Evolutionary conservation across 345 rosid species (phyloP), one percentile per base, ranked within the genome.

Genomic region (Bruguiera gymnorhiza): DNA sequence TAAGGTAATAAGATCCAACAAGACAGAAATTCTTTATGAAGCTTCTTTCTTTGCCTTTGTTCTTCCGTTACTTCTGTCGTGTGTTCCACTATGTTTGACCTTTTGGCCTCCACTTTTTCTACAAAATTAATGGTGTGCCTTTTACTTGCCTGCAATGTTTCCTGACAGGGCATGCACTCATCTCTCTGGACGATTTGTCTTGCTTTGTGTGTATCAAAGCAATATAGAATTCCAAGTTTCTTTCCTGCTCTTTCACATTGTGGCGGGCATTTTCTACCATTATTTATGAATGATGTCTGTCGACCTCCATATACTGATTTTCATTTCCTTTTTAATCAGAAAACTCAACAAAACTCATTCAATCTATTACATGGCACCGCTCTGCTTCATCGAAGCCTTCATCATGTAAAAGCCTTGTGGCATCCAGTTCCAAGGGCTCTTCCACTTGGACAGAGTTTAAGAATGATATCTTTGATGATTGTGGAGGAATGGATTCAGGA

Each of bases 401-500:
- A 13, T 82, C 89, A 1, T 85, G 91, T 48, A 89, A 85, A 70
- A 89, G 95, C 73, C 84, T 89, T 21, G 90, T 85, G 59, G 86
- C 88, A 64, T 83, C 88, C 26, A 76, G 84, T 70, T 86, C 86
- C 4, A 85, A 81, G 65, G 64, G 81, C 72, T 80, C 84, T 37
- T 71, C 83, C 2, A 67, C 79, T 0, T 85, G 95, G 91, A 81
- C 84, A 5, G 88, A 85, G 27, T 84, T 59, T 65, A 81, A 77
- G 60, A 89, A 81, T 43, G 89, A 87, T 77, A 80, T 87, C 51
- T 89, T 87, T 53, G 88, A 89, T 62, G 88, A 84, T 15, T 85
- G 55, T 57, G 90, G 86, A 34, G 95, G 91, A 70, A 89, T 87
- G 95, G 83, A 83, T 66, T 80, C 95, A 0, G 95, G 95, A 62